Evolutionary conservation across 345 rosid species (phyloP).

Genomic region (Geranium brycei): DNA sequence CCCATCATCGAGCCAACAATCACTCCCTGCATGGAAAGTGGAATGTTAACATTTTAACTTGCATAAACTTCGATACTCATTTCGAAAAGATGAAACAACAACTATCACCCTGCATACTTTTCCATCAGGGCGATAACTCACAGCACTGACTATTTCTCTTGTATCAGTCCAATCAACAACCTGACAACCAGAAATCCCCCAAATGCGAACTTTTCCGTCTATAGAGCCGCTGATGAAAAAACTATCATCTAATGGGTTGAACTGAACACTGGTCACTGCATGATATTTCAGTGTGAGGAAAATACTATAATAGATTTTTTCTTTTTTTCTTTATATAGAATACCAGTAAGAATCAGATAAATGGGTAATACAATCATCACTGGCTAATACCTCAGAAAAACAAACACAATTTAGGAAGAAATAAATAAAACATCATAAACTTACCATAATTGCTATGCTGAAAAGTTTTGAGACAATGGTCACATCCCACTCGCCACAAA

Average conservation of each 20-base stretch:
- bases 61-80: not conserved
- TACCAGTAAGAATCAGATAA: not conserved
- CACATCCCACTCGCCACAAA: slow-evolving; percentile 57
- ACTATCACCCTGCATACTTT: slow-evolving; percentile 33
- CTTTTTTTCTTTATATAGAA: not conserved
- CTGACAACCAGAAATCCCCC: slow-evolving; percentile 49
- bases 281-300: not conserved
- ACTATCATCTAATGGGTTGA: slow-evolving; percentile 64
- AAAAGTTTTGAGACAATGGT: slow-evolving; percentile 47
- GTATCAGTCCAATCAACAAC: slow-evolving; percentile 75
- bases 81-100: slow-evolving; percentile 3
- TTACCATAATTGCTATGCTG: slow-evolving; percentile 70
- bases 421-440: slow-evolving; percentile 5
- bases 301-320: not conserved
- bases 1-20: slow-evolving; percentile 33
- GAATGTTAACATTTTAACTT: not conserved
- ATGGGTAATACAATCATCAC: not conserved
- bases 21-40: slow-evolving; percentile 18
- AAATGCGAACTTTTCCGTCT: slow-evolving; percentile 79
- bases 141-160: slow-evolving; percentile 65
- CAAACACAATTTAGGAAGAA: slow-evolving; percentile 2
- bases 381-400: not conserved
- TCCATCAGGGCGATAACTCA: slow-evolving; percentile 78
- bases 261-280: slow-evolving; percentile 78
- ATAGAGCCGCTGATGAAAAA: slow-evolving; percentile 76